phyloP scores from a whole-genome alignment of 345 rosid species.

The Rubroshorea leprosula region DNA sequence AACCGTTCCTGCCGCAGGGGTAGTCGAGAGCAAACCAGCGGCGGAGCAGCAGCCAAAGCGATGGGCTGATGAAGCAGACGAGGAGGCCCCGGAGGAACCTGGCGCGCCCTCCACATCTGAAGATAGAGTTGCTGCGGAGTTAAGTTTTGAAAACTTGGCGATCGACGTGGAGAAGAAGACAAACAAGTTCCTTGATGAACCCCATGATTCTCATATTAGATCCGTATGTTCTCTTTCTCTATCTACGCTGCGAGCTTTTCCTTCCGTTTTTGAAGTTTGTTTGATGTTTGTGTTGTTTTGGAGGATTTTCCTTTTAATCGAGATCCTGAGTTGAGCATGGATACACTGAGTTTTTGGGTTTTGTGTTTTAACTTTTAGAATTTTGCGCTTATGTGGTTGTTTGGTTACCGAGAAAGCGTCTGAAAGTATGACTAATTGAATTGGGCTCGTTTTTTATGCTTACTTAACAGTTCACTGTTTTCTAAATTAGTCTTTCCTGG shows the following conservation, averaged over 20 bases:
- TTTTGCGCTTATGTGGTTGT: background rate
- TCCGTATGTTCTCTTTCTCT: conserved; percentile 39
- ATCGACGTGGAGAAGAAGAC: conserved; percentile 48
- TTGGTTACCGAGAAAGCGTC: background rate
- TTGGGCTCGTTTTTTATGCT: background rate
- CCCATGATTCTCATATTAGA: conserved; percentile 70
- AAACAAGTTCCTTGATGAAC: conserved; percentile 67
- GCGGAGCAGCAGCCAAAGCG: conserved; percentile 30
- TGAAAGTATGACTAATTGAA: background rate
- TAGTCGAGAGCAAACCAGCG: conserved; percentile 11
- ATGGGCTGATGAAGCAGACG: conserved; percentile 71
- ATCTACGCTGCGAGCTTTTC: background rate
- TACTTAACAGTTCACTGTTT: too few relatives aligned
- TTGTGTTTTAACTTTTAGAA: background rate
- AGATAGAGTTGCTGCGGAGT: conserved; percentile 26
- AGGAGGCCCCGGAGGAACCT: conserved; percentile 32
- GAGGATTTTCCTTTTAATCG: background rate
- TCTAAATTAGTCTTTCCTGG: too few relatives aligned
- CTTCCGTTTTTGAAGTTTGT: background rate
- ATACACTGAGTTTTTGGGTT: background rate
- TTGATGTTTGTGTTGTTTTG: conserved; percentile 13
- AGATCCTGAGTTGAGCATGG: background rate
- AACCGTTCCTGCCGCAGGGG: too few relatives aligned
- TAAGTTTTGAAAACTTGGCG: conserved; percentile 38
- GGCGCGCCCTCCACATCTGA: conserved; percentile 26